Conservation (phyloP, 169 alveolate species). For the Plasmodium inui region DNA sequence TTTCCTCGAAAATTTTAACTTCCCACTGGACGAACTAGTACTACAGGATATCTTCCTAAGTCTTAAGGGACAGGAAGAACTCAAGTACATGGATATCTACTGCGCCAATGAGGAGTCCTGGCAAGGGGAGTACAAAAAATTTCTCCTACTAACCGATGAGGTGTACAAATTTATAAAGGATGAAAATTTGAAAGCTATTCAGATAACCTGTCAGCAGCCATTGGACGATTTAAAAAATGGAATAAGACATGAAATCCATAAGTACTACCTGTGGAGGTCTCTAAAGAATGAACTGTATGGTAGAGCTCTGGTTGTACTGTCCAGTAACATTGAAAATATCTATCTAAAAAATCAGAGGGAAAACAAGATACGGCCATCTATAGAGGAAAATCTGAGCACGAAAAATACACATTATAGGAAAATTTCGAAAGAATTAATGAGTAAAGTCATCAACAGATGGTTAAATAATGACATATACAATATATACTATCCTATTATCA, state of each 20-base stretch:
- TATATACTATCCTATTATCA: conserved; percentile 60
- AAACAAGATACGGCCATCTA: conserved; percentile 50
- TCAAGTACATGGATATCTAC: conserved; percentile 73
- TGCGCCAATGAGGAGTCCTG: conserved; percentile 76
- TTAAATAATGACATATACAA: conserved; percentile 69
- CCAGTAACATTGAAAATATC: conserved; percentile 74
- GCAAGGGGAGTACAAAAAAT: conserved; percentile 61
- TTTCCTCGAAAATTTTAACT: conserved; percentile 74
- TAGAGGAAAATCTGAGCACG: conserved; percentile 29
- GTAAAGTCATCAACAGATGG: conserved; percentile 77
- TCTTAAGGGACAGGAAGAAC: conserved; percentile 72
- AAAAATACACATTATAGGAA: conserved; percentile 44
- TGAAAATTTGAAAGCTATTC: conserved; percentile 75
- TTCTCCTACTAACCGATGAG: conserved; percentile 66
- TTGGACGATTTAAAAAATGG: conserved; percentile 74
- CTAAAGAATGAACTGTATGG: conserved; percentile 41
- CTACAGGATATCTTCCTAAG: conserved; percentile 66
- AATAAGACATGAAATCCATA: conserved; percentile 51
- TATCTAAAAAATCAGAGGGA: conserved; percentile 73
- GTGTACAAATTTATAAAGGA: conserved; percentile 62
- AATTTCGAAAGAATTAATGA: conserved; percentile 76
- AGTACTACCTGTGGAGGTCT: conserved; percentile 73
- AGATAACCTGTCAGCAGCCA: conserved; percentile 75
- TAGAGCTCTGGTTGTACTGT: conserved; percentile 70
- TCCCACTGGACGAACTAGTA: conserved; percentile 75